Evolutionary conservation across 2,329 filamentous ascomycete genomes (phyloP), one percentile per base, ranked within the genome.

Genomic region (Ilyonectria mors-panacis): DNA sequence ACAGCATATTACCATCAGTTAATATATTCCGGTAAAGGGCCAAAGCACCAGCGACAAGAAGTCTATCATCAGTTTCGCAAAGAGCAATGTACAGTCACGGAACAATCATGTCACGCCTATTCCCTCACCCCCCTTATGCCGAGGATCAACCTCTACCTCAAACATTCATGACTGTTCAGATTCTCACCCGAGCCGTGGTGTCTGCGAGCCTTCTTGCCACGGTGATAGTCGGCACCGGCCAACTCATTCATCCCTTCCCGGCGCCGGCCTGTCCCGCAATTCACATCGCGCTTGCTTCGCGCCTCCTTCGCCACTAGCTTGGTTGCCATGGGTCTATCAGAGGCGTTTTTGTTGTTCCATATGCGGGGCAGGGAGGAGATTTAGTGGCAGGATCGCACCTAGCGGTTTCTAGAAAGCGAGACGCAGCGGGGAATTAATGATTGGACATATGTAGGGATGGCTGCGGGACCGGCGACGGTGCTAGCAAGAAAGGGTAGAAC

Each of bases 331-430:
- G 23, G 33, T 26, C 6, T 53, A 13, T 60, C 47, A 1, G 58
- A 60, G 6, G 10, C n/a, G 6, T 13, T 44, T 23, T 4, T 60
- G 35, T 33, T 17, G 6, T 44, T 53, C 10, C 26, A 48, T 9
- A 60, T 51, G 47, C 35, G 47, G 10, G 47, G 26, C n/a, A 60
- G 28, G 17, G 58, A 60, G 47, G 47, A 60, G 9, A 60, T 53
- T 26, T 35, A 53, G 47, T 60, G 47, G 47, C 58, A 60, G 35
- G 47, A 60, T 33, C 58, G 47, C 23, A 60, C 47, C 47, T 60
- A 35, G 58, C 10, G 58, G 23, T 47, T 53, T 10, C 35, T 60
- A 3, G 58, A 60, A 8, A 60, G 58, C 13, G 45, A 59, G 21
- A 59, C 57, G 7, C 45, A 59, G 45, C 28, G 33, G 4, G 44